A percentile compares a stretch with the other conserved stretches of the same genome.
Evolutionary conservation across 768 basidiomycete genomes (phyloP).

Genomic region (Suillus subaureus): DNA sequence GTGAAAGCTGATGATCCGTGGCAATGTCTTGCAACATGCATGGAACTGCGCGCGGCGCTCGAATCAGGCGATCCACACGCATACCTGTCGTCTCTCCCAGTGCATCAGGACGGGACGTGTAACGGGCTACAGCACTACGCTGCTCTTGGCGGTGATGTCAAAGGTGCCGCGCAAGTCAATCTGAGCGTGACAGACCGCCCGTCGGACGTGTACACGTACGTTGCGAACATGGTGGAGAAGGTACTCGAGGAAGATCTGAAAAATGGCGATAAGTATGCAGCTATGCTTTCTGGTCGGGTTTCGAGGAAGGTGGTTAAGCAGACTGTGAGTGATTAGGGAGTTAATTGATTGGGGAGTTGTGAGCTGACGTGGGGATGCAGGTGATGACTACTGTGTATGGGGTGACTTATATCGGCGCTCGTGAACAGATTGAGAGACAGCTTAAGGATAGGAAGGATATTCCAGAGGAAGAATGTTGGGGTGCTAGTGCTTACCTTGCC

Average conservation of each 20-base stretch:
- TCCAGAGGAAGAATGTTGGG: constrained; percentile 72
- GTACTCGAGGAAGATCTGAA: constrained; percentile 58
- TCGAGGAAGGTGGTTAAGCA: constrained; percentile 97
- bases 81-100: constrained; percentile 73
- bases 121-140: constrained; percentile 99
- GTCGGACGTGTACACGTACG: constrained; percentile 93
- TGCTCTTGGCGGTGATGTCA: constrained; percentile 89
- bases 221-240: constrained; percentile 83
- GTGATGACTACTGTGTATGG: constrained; percentile 99
- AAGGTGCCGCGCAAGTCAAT: constrained; percentile 93
- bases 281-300: constrained; percentile 72
- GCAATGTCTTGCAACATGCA: constrained; percentile 94
- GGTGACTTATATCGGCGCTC: constrained; percentile 92
- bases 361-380: constrained; percentile 32
- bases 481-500: constrained; percentile 77
- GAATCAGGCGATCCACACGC: constrained; percentile 62
- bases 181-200: constrained; percentile 81
- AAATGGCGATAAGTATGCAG: constrained; percentile 54
- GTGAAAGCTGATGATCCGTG: constrained; percentile 90
- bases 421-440: constrained; percentile 93
- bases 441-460: constrained; percentile 76
- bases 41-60: constrained; percentile 83
- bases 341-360: background rate
- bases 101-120: constrained; percentile 98
- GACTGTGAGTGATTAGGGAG: constrained; percentile 65